Percentiles rank a stretch among this genome's conserved stretches.
phyloP scores from a whole-genome alignment of 192 early-diverging fungal species.

The Backusella tarrabulga region DNA sequence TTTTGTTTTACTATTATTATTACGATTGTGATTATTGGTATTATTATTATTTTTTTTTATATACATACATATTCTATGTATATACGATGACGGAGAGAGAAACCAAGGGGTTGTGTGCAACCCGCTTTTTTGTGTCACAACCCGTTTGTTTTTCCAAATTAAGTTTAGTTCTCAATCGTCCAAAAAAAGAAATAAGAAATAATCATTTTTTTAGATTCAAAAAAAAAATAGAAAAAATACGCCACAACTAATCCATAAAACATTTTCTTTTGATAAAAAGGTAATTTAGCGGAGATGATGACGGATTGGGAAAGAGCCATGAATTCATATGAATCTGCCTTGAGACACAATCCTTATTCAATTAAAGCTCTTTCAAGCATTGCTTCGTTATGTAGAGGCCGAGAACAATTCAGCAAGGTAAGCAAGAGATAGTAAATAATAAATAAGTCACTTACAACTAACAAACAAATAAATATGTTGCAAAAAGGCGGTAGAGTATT shows the following conservation, averaged over 20 bases:
- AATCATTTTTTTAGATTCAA: slow-evolving; percentile 1
- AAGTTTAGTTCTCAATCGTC: neutral
- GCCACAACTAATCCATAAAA: neutral
- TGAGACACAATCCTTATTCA: slow-evolving; percentile 92
- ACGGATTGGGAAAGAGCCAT: slow-evolving; percentile 82
- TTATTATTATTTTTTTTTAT: neutral
- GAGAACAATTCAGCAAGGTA: slow-evolving; percentile 81
- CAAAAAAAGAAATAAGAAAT: neutral
- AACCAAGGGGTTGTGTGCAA: neutral
- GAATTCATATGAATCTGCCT: slow-evolving; percentile 81
- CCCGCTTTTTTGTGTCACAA: neutral
- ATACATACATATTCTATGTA: neutral
- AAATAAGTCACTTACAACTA: neutral
- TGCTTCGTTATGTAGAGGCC: slow-evolving; percentile 77
- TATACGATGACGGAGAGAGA: neutral
- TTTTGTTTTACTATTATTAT: neutral
- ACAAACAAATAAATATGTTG: neutral
- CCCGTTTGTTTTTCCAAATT: neutral
- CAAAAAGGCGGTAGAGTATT: slow-evolving; percentile 84
- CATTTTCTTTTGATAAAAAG: slow-evolving; percentile 6
- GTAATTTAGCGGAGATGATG: slow-evolving; percentile 37
- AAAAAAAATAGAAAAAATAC: neutral
- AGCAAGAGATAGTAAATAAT: neutral
- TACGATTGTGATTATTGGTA: neutral
- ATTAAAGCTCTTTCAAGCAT: slow-evolving; percentile 77